phyloP scores from a whole-genome alignment of 1,284 basidiomycete genomes.

The Somion occarium region DNA sequence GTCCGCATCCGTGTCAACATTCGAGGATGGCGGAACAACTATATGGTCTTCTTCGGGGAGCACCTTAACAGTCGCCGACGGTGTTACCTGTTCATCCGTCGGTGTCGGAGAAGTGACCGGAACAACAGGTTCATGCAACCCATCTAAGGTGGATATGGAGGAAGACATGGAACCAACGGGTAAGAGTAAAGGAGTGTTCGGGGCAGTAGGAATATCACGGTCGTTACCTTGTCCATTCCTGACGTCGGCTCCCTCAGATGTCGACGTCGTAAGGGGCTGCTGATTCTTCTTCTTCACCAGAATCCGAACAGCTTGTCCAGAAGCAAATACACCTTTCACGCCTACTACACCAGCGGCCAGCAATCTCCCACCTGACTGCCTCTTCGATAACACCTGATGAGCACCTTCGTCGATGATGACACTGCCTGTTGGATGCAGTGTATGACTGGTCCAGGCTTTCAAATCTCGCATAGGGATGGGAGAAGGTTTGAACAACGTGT shows the following conservation, averaged over 20 bases:
- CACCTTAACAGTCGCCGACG: slow-evolving; percentile 17
- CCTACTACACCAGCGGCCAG: slow-evolving; percentile 88
- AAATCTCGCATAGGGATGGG: slow-evolving; percentile 78
- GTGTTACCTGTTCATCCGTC: slow-evolving; percentile 27
- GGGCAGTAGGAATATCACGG: slow-evolving; percentile 32
- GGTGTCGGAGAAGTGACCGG: not conserved
- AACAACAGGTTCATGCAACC: slow-evolving; percentile 27
- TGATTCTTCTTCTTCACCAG: slow-evolving; percentile 43
- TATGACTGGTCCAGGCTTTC: slow-evolving; percentile 95
- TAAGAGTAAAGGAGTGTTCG: slow-evolving; percentile 37
- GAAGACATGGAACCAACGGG: slow-evolving; percentile 31
- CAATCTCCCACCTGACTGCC: slow-evolving; percentile 86
- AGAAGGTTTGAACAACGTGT: slow-evolving; percentile 86
- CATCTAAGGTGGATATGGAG: slow-evolving; percentile 34
- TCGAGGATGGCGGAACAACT: slow-evolving; percentile 20
- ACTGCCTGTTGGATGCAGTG: slow-evolving; percentile 82
- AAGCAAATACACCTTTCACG: slow-evolving; percentile 87
- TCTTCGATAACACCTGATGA: slow-evolving; percentile 76
- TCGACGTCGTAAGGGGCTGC: not conserved
- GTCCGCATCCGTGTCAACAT: slow-evolving; percentile 37
- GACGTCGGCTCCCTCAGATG: slow-evolving; percentile 19
- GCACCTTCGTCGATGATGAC: slow-evolving; percentile 90
- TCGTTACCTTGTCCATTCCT: slow-evolving; percentile 18
- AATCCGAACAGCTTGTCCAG: slow-evolving; percentile 90
- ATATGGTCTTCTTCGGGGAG: slow-evolving; percentile 28